These are phyloP conservation scores for Blakeslea trispora DNA, from an alignment of 371 early-diverging fungal species.

Conservation along the genomic window DNA sequence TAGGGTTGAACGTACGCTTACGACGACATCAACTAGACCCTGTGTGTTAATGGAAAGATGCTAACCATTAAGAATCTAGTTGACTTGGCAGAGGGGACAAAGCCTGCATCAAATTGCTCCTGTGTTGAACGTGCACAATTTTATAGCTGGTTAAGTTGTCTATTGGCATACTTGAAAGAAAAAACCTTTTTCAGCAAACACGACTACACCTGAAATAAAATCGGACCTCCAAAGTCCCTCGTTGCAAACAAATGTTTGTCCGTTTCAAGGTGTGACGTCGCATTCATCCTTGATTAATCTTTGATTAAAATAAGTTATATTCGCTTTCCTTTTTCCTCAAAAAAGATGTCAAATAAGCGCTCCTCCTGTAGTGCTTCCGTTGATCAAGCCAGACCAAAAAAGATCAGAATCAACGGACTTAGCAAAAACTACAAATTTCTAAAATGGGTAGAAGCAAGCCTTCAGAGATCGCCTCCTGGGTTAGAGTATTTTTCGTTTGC, in stretches of 20 bases:
- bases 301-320: not conserved
- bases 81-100: conserved; percentile 12
- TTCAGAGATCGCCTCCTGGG: conserved; percentile 4
- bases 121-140: conserved; percentile 10
- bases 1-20: conserved; percentile 8
- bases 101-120: conserved; percentile 11
- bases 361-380: not conserved
- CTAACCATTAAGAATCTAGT: conserved; percentile 17
- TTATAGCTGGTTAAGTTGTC: conserved; percentile 3
- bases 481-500: conserved; percentile 17
- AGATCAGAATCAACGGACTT: conserved; percentile 9
- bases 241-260: not conserved
- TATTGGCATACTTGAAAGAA: conserved; percentile 3
- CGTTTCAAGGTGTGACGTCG: too few species aligned
- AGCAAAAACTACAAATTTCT: conserved; percentile 11
- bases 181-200: conserved; percentile 1
- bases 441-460: conserved; percentile 8
- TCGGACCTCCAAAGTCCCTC: not conserved
- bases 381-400: not conserved
- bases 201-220: not conserved
- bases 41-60: conserved; percentile 12
- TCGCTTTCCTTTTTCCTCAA: not conserved
- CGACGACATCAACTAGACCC: conserved; percentile 16
- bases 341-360: not conserved
- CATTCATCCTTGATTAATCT: too few species aligned